Base-by-base conservation (phyloP, 192 early-diverging fungal species). In the Coemansia pectinata region DNA sequence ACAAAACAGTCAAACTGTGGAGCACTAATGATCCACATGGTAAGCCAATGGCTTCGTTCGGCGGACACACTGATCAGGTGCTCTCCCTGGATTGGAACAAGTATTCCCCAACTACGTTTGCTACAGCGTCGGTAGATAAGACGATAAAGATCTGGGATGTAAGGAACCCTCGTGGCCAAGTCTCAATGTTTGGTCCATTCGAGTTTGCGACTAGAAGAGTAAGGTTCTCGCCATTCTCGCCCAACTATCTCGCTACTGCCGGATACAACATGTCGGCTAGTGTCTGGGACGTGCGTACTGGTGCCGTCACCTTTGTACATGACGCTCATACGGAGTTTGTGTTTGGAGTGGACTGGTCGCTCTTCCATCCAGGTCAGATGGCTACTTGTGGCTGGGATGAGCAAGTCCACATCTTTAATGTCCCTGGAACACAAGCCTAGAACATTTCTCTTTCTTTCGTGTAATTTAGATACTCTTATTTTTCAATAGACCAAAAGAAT, bases 311-410 rank as follows among this genome's bases (percentile, higher is more conserved):
- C 10, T 88, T 86, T 70, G 86, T 95, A 6, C 91, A 96, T 70
- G 92, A 95, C 67, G 81, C 81, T 58, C 96, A 99, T 68, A 91
- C 91, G 2, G 98, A 99, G 80, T 99, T 99, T 91, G 96, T 97
- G 40, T 85, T 98, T 39, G 98, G 96, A 1, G 75, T 98, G 48
- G 98, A 99, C 81, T 96, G 92, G 79, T 92, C 89, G 66, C 79
- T 98, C 65, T 99, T 94, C 78, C 72, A 89, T 21, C 90, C 92
- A 44, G 94, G 95, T 5, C 87, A 89, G 67, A 81, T 98, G 45
- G 96, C 95, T 8, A 96, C 98, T 1, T 97, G 95, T 79, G 89
- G 91, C 15, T 99, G 98, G 98, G 98, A 99, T 77, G 96, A 98
- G 74, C 84, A 79, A 23, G 85, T 99, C 5, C 87, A 91, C 69